Evolutionary conservation across 768 basidiomycete genomes (phyloP).

Genomic region (Coprinellus aureogranulatus): DNA sequence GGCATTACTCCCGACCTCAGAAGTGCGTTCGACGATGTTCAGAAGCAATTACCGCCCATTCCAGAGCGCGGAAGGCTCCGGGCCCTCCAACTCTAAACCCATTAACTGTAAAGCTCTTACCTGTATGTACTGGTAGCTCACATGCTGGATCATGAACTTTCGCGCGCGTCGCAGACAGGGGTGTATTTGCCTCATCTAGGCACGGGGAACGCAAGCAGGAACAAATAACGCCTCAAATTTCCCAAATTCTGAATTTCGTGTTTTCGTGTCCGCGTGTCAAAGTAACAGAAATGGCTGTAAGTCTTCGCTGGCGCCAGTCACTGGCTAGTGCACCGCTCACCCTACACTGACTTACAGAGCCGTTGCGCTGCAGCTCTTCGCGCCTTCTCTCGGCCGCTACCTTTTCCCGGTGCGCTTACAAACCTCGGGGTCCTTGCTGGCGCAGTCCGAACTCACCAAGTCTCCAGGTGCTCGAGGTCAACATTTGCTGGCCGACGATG

Average conservation of each 20-base stretch:
- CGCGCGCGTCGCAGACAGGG: too few relatives aligned
- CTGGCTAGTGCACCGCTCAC: not conserved
- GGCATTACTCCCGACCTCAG: conserved; percentile 14
- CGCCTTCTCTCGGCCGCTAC: conserved; percentile 37
- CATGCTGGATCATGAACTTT: too few relatives aligned
- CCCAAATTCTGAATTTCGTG: conserved; percentile 15
- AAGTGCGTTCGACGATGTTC: conserved; percentile 11
- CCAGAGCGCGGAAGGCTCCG: too few relatives aligned
- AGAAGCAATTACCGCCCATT: not conserved
- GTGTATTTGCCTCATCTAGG: too few relatives aligned
- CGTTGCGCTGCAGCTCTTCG: conserved; percentile 44
- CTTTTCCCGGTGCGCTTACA: conserved; percentile 38
- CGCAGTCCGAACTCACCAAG: not conserved
- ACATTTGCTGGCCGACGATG: conserved; percentile 45
- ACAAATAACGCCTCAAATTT: conserved; percentile 39
- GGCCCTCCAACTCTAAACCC: too few relatives aligned
- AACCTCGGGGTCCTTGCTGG: too few relatives aligned
- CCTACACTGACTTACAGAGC: conserved; percentile 29
- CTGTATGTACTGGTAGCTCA: too few relatives aligned
- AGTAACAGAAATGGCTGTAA: conserved; percentile 40
- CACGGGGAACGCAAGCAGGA: too few relatives aligned
- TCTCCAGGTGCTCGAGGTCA: conserved; percentile 33
- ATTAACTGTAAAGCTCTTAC: too few relatives aligned
- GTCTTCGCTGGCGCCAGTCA: conserved; percentile 16
- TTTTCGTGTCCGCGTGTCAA: conserved; percentile 21